Evolutionary conservation across 2,329 filamentous ascomycete genomes (phyloP), one percentile per base, ranked within the genome.

Genomic region (Colletotrichum shisoi): DNA sequence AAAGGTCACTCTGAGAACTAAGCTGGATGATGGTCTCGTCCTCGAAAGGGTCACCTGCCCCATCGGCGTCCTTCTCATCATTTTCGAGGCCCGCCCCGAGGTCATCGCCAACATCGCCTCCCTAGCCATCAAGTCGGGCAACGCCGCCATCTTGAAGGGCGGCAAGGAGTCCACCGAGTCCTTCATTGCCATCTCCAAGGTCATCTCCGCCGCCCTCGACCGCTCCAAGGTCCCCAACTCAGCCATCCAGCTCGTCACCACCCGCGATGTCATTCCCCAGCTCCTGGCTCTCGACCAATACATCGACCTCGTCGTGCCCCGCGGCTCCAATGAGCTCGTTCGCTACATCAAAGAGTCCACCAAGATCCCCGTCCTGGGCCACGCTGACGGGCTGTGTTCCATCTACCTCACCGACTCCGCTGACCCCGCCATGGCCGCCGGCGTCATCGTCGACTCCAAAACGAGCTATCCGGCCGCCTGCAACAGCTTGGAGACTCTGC

Each of bases 101-200:
- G 95, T 99, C 71, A 97, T 99, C 75, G 95, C 94, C 75, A 99
- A 99, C 79, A 98, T 99, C 75, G 93, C 95, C 70, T 92, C 94
- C 4, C 84, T 99, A 27, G 94, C 95, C 44, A 92, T 99, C 79
- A 99, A 99, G 78, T 98, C 94, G 13, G 95, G 93, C 73, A 99
- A 99, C 78, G 91, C 95, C 42, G 95, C 94, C 58, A 98, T 99
- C 73, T 83, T 99, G 69, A 99, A 99, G 84, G 88, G 94, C 69
- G 95, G 95, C 71, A 96, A 97, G 77, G 95, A 99, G 79, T 97
- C 94, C 0, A 95, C 91, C 21, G 89, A 96, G 76, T 97, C 93
- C n/a, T 98, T 99, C 77, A 85, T 93, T 68, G 91, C 93, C 72
- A 98, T 99, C 74, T 92, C 94, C 7, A 86, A 84, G 40, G 90